Evolutionary conservation across 768 basidiomycete species (phyloP), one percentile per base, ranked within the genome.

Genomic region (Trametes maxima): DNA sequence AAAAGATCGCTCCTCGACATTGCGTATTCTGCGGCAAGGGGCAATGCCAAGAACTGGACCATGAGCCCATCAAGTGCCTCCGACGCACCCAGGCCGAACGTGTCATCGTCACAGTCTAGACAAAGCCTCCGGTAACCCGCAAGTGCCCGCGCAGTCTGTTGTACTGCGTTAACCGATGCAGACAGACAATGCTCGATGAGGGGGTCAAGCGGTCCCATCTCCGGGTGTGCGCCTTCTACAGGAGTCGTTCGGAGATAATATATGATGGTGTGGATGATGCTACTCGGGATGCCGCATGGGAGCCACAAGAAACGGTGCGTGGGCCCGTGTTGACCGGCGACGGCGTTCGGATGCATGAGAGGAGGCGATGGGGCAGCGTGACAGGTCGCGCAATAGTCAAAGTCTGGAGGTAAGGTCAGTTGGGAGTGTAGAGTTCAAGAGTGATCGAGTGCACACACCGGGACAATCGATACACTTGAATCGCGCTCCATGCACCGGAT

Each of bases 381-480:
- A 21, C 54, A 54, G 5, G 16, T 35, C 3, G 24, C 19, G 28
- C 54, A 54, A 28, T 54, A 54, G 22, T 54, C 54, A 42, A 54
- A 44, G 28, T 54, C 54, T 54, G 14, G 4, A 8, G 10, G 5
- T 10, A 11, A 45, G 2, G 42, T 54, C 17, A 37, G 39, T 2
- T 4, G 5, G 6, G 3, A 11, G 44, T 37, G 35, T 7, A 19
- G 33, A 7, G 6, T 14, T 21, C 24, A 22, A 3, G 21, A 22
- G 22, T 14, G 17, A 7, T 2, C 7, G 8, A 4, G 6, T 43
- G 25, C 16, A 54, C 52, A 39, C 11, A 54, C 40, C 25, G 8
- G 13, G n/a, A 45, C 42, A 44, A 35, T 45, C 42, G 8, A 54
- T 51, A 16, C 49, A 51, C 36, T 51, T 51, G 49, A 37, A 51